These are phyloP conservation scores for Picea sitchensis DNA, from an alignment of 75 land plant genomes.

Conservation along the genomic window DNA sequence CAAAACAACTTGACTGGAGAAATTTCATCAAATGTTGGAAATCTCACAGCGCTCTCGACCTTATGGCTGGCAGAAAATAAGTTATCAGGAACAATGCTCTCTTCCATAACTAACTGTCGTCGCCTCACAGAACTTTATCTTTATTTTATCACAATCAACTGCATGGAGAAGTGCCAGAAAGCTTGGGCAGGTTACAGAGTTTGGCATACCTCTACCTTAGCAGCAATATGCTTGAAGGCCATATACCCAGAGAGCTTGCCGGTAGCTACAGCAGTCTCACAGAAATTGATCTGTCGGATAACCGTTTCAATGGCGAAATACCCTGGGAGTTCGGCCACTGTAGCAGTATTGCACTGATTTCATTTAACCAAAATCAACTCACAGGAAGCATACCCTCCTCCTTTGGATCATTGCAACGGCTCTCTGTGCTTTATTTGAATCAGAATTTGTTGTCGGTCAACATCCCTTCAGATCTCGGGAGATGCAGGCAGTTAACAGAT, in stretches of 20 bases:
- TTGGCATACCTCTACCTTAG: slow-evolving; percentile 32
- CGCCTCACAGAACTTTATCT: slow-evolving; percentile 34
- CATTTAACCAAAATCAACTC: slow-evolving; percentile 28
- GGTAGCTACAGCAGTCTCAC: slow-evolving; percentile 23
- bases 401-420: slow-evolving; percentile 36
- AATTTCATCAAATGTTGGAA: slow-evolving; percentile 15
- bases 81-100: slow-evolving; percentile 45
- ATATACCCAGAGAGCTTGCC: slow-evolving; percentile 13
- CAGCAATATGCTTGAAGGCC: slow-evolving; percentile 31
- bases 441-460: slow-evolving; percentile 43
- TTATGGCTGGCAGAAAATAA: slow-evolving; percentile 19
- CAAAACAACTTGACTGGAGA: slow-evolving; percentile 22
- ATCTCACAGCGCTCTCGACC: slow-evolving; percentile 8
- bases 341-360: slow-evolving; percentile 30
- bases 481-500: slow-evolving; percentile 28
- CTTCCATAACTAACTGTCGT: slow-evolving; percentile 35
- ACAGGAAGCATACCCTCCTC: slow-evolving; percentile 53
- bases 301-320: slow-evolving; percentile 40
- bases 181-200: slow-evolving; percentile 22
- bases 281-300: slow-evolving; percentile 27
- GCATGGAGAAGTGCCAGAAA: slow-evolving; percentile 33
- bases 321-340: slow-evolving; percentile 53
- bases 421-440: slow-evolving; percentile 41
- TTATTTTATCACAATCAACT: slow-evolving; percentile 36
- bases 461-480: slow-evolving; percentile 54